Evolutionary conservation across 139 green algal genomes (phyloP), one percentile per base, ranked within the genome.

Genomic region (Chlamydomonas schloesseri): DNA sequence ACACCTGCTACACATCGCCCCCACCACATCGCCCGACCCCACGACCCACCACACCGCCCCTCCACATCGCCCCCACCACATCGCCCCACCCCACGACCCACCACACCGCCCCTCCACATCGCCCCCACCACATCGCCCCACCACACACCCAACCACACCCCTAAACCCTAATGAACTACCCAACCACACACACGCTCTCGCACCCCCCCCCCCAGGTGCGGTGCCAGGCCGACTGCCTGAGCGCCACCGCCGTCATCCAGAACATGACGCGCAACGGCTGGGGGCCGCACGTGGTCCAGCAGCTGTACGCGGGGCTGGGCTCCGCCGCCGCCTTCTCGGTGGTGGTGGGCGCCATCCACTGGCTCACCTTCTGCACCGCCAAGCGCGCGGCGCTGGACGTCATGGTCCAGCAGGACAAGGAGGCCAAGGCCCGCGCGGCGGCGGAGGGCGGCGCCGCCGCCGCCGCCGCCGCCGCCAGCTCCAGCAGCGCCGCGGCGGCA

Each of bases 221-320:
- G 47, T 96, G 93, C 77, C 94, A 96, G 83, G 89, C 91, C 0
- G 88, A 91, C 21, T 74, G 90, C 71, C 11, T 88, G 20, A 77
- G 37, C 36, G 69, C 87, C 11, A 47, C 33, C 15, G 62, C 79
- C 11, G 94, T 93, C 15, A 23, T 96, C 23, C 28, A 60, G 14
- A 58, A 88, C 34, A 31, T 96, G 81, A 15, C 86, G 57, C 37
- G 73, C 24, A 82, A 87, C 26, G 57, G 83, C 60, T 77, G 72
- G 72, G 65, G 33, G 17, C 28, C 64, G 21, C 60, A 81, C 8
- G 60, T 91, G 33, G 4, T 88, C 6, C 23, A 26, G 26, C 37
- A 82, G 37, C 88, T 92, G 58, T 92, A 92, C 76, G 65, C 80
- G 11, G 88, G 88, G 72, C 34, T 89, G 0, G 65, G 65, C 28